Conservation (phyloP, 495 filamentous ascomycete genomes). For the Apodospora peruviana region DNA sequence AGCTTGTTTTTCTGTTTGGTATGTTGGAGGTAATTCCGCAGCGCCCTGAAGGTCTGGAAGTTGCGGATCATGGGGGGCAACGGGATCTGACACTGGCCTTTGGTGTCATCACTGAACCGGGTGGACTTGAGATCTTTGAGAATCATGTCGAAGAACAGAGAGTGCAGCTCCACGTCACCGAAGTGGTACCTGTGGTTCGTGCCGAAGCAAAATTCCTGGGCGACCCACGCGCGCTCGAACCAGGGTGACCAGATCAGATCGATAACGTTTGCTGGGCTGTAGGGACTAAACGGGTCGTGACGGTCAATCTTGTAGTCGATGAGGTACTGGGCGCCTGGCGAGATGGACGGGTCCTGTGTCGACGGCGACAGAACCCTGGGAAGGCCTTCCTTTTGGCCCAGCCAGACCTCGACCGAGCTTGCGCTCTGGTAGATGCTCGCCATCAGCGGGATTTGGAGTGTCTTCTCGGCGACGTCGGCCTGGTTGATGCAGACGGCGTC, state of each 20-base stretch:
- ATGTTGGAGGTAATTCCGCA: not conserved
- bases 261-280: not conserved
- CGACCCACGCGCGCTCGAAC: slow-evolving; percentile 1
- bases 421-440: slow-evolving; percentile 14
- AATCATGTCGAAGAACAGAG: not conserved
- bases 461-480: slow-evolving; percentile 8
- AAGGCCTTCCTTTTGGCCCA: slow-evolving; percentile 5
- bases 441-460: slow-evolving; percentile 15
- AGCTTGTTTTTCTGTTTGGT: not conserved
- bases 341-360: not conserved
- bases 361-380: not conserved
- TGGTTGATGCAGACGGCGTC: slow-evolving; percentile 24
- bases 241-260: not conserved
- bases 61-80: slow-evolving; percentile 1
- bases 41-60: not conserved
- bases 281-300: not conserved
- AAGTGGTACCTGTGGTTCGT: not conserved
- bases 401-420: slow-evolving; percentile 11
- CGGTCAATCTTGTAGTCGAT: not conserved
- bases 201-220: slow-evolving; percentile 1
- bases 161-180: not conserved
- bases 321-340: not conserved
- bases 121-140: not conserved
- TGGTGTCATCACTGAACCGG: not conserved
- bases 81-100: not conserved